phyloP scores from a whole-genome alignment of 164 flowering plant genomes.

The Aristolochia californica region DNA sequence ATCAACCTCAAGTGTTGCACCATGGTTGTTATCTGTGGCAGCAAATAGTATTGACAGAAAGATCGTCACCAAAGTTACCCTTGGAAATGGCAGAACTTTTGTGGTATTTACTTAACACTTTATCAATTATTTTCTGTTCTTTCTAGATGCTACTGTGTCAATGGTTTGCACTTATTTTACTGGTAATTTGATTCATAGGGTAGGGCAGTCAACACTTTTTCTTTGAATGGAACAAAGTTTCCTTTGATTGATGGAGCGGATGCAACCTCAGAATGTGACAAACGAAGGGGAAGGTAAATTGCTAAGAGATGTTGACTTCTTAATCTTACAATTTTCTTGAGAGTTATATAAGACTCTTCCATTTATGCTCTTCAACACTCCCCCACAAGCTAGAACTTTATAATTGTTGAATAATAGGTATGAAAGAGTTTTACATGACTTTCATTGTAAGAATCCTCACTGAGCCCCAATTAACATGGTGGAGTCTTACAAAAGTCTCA shows the following conservation, averaged over 20 bases:
- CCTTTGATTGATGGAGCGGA: slow-evolving; percentile 32
- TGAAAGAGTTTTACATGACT: no score
- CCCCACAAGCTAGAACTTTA: no score
- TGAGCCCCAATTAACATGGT: no score
- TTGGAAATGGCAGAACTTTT: slow-evolving; percentile 4
- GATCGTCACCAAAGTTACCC: slow-evolving; percentile 2
- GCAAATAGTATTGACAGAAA: background rate
- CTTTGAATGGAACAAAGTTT: slow-evolving; percentile 20
- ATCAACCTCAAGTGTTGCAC: background rate
- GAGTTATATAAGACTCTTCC: no score
- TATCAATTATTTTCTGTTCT: background rate
- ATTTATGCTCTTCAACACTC: no score
- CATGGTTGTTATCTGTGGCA: slow-evolving; percentile 4
- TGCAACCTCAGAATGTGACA: slow-evolving; percentile 4
- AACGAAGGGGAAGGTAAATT: background rate
- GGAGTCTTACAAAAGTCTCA: no score
- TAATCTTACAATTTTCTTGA: no score
- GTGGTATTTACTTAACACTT: background rate
- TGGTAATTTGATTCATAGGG: slow-evolving; percentile 12
- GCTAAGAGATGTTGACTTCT: background rate
- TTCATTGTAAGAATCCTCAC: no score
- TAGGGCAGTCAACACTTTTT: slow-evolving; percentile 19
- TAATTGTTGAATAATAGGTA: no score
- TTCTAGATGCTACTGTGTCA: no score
- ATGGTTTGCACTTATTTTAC: no score